Conservation (phyloP, 2,329 filamentous ascomycete species). For the Domatiomyces catenatus region DNA sequence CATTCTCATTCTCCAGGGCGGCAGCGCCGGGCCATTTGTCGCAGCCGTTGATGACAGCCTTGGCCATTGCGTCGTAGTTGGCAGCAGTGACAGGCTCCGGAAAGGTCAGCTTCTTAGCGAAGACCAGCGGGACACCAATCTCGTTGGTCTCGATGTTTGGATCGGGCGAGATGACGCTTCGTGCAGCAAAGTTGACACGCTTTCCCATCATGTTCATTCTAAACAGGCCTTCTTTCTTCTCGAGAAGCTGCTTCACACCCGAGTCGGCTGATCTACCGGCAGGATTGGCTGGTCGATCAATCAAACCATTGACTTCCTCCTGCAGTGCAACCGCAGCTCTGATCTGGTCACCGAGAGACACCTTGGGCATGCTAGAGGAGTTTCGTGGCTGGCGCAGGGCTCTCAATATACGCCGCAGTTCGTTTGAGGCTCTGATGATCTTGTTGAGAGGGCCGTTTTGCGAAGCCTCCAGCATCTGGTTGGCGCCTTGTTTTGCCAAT, state of each 20-base stretch:
- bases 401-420: constrained; percentile 46
- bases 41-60: constrained; percentile 87
- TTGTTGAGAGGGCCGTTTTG: constrained; percentile 79
- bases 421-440: constrained; percentile 61
- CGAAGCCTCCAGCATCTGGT: constrained; percentile 70
- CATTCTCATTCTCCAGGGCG: constrained; percentile 90
- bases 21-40: constrained; percentile 89
- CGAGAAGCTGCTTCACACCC: constrained; percentile 91
- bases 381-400: constrained; percentile 24
- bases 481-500: constrained; percentile 64
- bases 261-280: constrained; percentile 70
- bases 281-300: constrained; percentile 72
- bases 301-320: constrained; percentile 78
- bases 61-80: constrained; percentile 90
- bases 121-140: constrained; percentile 95
- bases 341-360: constrained; percentile 49
- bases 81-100: constrained; percentile 94
- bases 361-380: constrained; percentile 18
- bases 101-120: constrained; percentile 89
- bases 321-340: constrained; percentile 72
- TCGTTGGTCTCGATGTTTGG: constrained; percentile 98
- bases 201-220: constrained; percentile 99
- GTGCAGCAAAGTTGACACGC: constrained; percentile 93
- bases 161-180: constrained; percentile 94
- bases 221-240: constrained; percentile 98